These are phyloP conservation scores for Carallia pectinifolia DNA, from an alignment of 345 rosid species.

Conservation along the genomic window DNA sequence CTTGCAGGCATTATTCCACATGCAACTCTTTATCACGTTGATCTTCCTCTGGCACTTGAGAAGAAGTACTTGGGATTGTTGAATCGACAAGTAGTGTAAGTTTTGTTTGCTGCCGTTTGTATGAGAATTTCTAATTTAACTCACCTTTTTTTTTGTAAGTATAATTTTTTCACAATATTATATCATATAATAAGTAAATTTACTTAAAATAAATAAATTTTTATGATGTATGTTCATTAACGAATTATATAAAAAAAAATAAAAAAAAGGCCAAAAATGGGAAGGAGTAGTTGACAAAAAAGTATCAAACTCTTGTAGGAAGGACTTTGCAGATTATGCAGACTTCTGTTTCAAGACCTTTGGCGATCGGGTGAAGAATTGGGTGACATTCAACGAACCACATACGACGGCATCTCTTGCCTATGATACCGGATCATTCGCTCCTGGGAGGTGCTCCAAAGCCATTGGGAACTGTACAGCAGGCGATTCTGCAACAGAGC, in stretches of 20 bases:
- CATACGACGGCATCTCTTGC: slow-evolving; percentile 88
- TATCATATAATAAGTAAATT: too few species aligned
- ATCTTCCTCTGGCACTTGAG: slow-evolving; percentile 85
- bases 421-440: slow-evolving; percentile 72
- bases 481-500: slow-evolving; percentile 89
- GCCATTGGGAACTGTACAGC: slow-evolving; percentile 75
- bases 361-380: slow-evolving; percentile 89
- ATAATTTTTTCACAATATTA: too few species aligned
- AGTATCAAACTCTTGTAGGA: slow-evolving; percentile 35
- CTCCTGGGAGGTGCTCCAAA: slow-evolving; percentile 88
- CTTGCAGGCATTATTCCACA: slow-evolving; percentile 80
- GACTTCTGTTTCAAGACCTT: slow-evolving; percentile 86
- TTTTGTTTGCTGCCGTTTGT: background rate
- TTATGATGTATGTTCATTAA: too few species aligned
- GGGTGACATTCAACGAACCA: slow-evolving; percentile 97
- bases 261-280: too few species aligned
- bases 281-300: background rate
- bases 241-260: too few species aligned
- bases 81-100: slow-evolving; percentile 74
- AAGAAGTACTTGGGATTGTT: slow-evolving; percentile 69
- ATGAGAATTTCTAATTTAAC: background rate
- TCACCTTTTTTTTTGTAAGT: too few species aligned
- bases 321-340: slow-evolving; percentile 84
- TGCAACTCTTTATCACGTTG: slow-evolving; percentile 85
- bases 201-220: too few species aligned